These are phyloP conservation scores for Elasticomyces elasticus DNA, from an alignment of 495 filamentous ascomycete genomes.

Conservation along the genomic window DNA sequence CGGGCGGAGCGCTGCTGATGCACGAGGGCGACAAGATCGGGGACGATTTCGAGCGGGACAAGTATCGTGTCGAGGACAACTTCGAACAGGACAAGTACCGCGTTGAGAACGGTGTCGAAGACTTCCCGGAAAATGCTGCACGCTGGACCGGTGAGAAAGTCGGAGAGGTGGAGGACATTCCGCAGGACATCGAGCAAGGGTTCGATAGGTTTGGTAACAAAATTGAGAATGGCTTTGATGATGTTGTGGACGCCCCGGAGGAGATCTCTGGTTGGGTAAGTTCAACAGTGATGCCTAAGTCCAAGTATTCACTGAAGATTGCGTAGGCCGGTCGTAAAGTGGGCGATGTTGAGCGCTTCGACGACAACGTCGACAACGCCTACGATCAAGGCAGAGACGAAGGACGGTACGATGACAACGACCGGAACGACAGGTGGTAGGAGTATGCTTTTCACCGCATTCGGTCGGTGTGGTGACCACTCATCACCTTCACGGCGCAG, in stretches of 20 bases:
- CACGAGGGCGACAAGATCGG: constrained; percentile 39
- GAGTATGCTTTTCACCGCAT: too few species aligned
- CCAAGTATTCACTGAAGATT: background rate
- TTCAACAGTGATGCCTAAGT: background rate
- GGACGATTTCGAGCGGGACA: constrained; percentile 27
- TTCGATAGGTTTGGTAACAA: constrained; percentile 26
- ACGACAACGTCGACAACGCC: constrained; percentile 32
- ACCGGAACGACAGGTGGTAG: constrained; percentile 3
- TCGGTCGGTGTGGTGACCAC: too few species aligned
- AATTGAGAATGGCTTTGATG: constrained; percentile 29
- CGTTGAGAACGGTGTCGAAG: constrained; percentile 29
- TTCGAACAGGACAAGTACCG: constrained; percentile 31
- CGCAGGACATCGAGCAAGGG: constrained; percentile 27
- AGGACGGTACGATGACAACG: constrained; percentile 22
- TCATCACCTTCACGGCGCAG: too few species aligned
- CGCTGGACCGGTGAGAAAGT: constrained; percentile 34
- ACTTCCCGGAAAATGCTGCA: constrained; percentile 35
- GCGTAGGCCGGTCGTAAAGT: constrained; percentile 28
- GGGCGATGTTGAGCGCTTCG: constrained; percentile 34
- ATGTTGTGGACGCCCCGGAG: constrained; percentile 32
- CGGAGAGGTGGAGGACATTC: constrained; percentile 32
- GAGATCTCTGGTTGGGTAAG: constrained; percentile 30
- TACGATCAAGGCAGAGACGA: constrained; percentile 34
- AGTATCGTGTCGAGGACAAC: constrained; percentile 25
- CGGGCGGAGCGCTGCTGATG: constrained; percentile 47